Base-by-base conservation (phyloP, 306 rosid species). In the Lablab purpureus region DNA sequence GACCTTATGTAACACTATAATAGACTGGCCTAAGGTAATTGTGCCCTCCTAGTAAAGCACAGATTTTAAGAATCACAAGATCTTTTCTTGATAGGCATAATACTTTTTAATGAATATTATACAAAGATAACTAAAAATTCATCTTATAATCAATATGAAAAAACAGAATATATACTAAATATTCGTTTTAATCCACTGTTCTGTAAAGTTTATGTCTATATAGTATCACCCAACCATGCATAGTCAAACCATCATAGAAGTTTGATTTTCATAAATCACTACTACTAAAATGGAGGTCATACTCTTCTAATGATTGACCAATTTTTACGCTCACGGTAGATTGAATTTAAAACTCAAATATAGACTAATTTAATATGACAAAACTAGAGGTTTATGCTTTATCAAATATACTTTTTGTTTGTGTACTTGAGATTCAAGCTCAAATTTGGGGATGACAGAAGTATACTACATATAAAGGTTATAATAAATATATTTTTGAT, bases 191-290 rank as follows among this genome's bases (percentile, higher is more conserved):
- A 52, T 52, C 27, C 64, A 18, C 32, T 7, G 3, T 46, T 36
- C 30, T 18, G 10, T 37, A 9, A 65, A 40, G 25, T 37, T 19
- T 10, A 12, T 40, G 1, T n/a, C n/a, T n/a, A n/a, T 6, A 67
- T 6, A 41, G 34, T 10, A 36, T 36, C 43, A 62, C 17, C 49
- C 49, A 36, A n/a, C 36, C 27, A 36, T 36, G 49, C 12, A 17
- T 19, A 40, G 49, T 4, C 52, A 60, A 40, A 66, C 18, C 32
- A 66, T 40, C 40, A 40, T 8, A 66, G 7, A 12, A 66, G 30
- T 10, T 66, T 67, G 72, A 67, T 22, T 67, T 67, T 28, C 40
- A 28, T 62, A 62, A 30, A 30, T 40, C 72, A 40, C 19, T 40
- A 21, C 52, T 2, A 41, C 52, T 5, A 67, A 13, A 30, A 32